Base-by-base conservation (phyloP, 371 early-diverging fungal genomes). In the Parasitella parasitica region DNA sequence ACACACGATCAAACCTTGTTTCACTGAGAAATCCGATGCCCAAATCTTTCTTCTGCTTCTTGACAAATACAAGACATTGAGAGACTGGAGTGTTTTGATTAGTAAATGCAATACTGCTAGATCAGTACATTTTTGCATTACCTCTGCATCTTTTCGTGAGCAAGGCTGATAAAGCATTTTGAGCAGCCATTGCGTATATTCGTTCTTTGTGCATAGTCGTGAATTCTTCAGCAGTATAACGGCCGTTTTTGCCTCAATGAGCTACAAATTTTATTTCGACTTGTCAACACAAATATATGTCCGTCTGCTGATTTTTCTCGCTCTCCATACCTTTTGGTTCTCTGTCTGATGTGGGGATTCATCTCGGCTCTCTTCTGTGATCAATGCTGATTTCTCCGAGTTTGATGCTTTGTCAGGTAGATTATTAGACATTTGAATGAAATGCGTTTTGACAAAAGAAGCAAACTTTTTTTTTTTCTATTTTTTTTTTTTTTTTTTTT, bases 181-280 rank as follows among this genome's bases (percentile, higher is more conserved):
- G 18, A 80, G 48, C 1, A 77, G 37, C 80, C 80, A 80, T 63
- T 80, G 80, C 8, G 71, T 72, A 24, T 77, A 77, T 64, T 80
- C 80, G 26, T 77, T 80, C 32, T 77, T 77, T 13, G 80, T 73
- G 11, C 66, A 69, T 26, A 80, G 20, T 7, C 70, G 64, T 7
- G 73, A 61, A 37, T 70, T 70, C 36, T 75, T 80, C 20, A 77
- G 49, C 0, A 80, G 50, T 15, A 80, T 48, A 26, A 80, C 67
- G 13, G 80, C 80, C 24, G 76, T 67, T 48, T 72, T 69, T 18
- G 80, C 80, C 48, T 80, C 80, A 9, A 75, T 66, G 24, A 73
- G 51, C 80, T 80, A 48, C n/a, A n/a, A n/a, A n/a, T n/a, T n/a
- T 16, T 38, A 2, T 36, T 20, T 20, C 24, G 6, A 22, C 46